These are phyloP conservation scores for Stagonosporopsis rhizophila DNA, from an alignment of 2,329 filamentous ascomycete species.

Conservation along the genomic window DNA sequence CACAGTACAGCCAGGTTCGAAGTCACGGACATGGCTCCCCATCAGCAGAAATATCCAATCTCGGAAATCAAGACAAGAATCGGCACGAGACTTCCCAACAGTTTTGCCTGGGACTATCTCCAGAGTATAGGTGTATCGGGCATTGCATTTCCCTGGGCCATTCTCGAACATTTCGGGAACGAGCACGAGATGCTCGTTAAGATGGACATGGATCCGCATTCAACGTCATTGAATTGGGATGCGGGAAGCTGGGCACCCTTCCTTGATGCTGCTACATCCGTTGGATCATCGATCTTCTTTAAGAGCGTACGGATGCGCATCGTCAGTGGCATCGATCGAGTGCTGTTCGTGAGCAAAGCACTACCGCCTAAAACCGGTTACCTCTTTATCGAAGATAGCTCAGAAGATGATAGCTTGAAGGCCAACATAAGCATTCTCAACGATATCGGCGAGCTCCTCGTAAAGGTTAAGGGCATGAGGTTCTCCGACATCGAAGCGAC, in stretches of 20 bases:
- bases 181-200: slow-evolving; percentile 51
- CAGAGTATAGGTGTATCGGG: slow-evolving; percentile 50
- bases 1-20: slow-evolving; percentile 37
- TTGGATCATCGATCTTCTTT: slow-evolving; percentile 53
- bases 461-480: slow-evolving; percentile 46
- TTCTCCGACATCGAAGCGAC: slow-evolving; percentile 53
- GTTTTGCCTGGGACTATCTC: slow-evolving; percentile 51
- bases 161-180: slow-evolving; percentile 51
- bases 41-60: slow-evolving; percentile 28
- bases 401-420: slow-evolving; percentile 33
- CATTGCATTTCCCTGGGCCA: slow-evolving; percentile 54
- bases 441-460: slow-evolving; percentile 41
- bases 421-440: slow-evolving; percentile 41
- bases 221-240: slow-evolving; percentile 34
- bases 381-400: slow-evolving; percentile 43
- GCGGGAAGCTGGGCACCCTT: slow-evolving; percentile 49
- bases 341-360: slow-evolving; percentile 30
- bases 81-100: slow-evolving; percentile 33
- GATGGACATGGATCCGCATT: slow-evolving; percentile 47
- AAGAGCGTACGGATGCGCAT: slow-evolving; percentile 50
- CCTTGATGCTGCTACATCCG: slow-evolving; percentile 53
- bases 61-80: slow-evolving; percentile 38
- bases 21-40: slow-evolving; percentile 17
- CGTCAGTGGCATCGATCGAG: slow-evolving; percentile 40
- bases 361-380: slow-evolving; percentile 46